Percentiles rank a stretch among this genome's conserved stretches.
phyloP scores from a whole-genome alignment of 2,329 filamentous ascomycete species.

The Basipetospora chlamydospora region DNA sequence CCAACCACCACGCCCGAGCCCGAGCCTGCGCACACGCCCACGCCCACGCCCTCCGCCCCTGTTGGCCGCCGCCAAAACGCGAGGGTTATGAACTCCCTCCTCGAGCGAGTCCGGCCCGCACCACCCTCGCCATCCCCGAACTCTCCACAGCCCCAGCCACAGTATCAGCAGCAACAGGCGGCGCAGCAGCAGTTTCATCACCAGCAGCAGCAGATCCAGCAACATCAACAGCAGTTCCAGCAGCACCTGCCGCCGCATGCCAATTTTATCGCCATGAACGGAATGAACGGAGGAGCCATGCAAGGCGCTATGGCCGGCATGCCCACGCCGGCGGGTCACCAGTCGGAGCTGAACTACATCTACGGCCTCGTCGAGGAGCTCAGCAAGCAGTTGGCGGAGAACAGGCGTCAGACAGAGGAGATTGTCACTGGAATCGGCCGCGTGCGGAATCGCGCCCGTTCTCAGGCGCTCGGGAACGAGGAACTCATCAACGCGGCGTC shows the following conservation, averaged over 20 bases:
- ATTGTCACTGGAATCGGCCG: conserved; percentile 49
- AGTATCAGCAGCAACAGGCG: neutral
- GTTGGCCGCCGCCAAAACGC: neutral
- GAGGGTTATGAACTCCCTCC: neutral
- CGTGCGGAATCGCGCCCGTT: conserved; percentile 41
- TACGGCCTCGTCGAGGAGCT: conserved; percentile 55
- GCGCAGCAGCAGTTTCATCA: conserved; percentile 4
- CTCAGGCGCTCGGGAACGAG: conserved; percentile 39
- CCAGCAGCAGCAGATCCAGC: conserved; percentile 1
- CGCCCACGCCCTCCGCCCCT: too few species aligned
- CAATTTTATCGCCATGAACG: conserved; percentile 24
- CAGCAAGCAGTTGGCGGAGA: conserved; percentile 47
- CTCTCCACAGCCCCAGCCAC: neutral
- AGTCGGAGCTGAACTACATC: conserved; percentile 54
- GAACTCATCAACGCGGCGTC: conserved; percentile 41
- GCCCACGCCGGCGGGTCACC: conserved; percentile 52
- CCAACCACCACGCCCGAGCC: too few species aligned
- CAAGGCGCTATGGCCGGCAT: conserved; percentile 29
- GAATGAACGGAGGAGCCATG: conserved; percentile 33
- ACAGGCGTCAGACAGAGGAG: conserved; percentile 45
- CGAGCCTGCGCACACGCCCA: too few species aligned
- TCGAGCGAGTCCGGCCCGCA: neutral
- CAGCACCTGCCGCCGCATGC: neutral
- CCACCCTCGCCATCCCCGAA: neutral
- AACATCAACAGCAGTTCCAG: neutral